Evolutionary conservation across 805 yeast species (phyloP), one percentile per base, ranked within the genome.

Genomic region (Myxozyma monticola): DNA sequence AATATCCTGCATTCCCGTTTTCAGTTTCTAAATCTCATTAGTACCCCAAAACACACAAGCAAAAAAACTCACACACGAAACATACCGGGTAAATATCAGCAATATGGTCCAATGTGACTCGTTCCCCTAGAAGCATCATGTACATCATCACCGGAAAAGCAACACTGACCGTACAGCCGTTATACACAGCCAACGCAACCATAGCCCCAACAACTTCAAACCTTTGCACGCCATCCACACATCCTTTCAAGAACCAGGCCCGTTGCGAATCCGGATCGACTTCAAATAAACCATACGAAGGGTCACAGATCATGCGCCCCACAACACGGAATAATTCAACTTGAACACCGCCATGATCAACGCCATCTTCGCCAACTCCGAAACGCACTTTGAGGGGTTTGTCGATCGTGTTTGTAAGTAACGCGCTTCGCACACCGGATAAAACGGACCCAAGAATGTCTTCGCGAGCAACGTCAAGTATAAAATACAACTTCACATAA

Each of bases 261-360:
- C 54, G 17, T 26, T 54, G 50, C 1, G 58, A 35, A 10, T 54
- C 57, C 2, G 45, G 43, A 12, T 60, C 60, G 12, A 37, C 30
- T 1, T 29, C 37, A 29, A 61, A 56, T 10, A 61, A 41, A 2
- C 62, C 63, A 37, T 46, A 49, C 3, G 31, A 36, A 2, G 60
- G 48, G 21, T 50, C 46, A 28, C 62, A 42, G 10, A 65, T 22
- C 21, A 41, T 42, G 24, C 52, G 30, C 1, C 66, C 68, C 10
- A 65, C 33, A 9, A 39, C 28, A 9, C 59, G 48, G 37, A 65
- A 65, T 2, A 65, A 51, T 51, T 65, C 69, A 15, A 52, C 48
- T 36, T 64, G 65, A 6, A 65, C 63, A 1, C 69, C 69, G 21
- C 69, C 69, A 2, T 60, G 61, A 30, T 65, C 69, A 8, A 59